Evolutionary conservation across 768 basidiomycete genomes (phyloP).

Genomic region (Auriculariales sp.): DNA sequence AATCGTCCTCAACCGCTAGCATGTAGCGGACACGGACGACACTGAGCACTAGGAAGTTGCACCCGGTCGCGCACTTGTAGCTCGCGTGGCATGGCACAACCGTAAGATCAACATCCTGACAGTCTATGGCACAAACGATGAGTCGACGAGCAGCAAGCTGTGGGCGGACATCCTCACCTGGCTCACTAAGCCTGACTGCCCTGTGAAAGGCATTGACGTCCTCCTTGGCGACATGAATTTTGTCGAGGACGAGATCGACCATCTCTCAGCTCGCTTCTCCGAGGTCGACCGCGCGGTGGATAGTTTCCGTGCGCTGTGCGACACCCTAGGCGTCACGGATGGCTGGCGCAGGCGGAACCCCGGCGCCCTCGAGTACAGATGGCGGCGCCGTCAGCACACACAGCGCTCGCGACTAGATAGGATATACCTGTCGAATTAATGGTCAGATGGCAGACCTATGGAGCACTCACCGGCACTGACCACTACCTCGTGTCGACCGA

Average conservation of each 20-base stretch:
- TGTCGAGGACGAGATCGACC: not conserved
- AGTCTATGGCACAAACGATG: not conserved
- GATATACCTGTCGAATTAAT: not conserved
- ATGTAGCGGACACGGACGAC: not conserved
- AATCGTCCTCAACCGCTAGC: not conserved
- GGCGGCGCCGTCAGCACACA: not conserved
- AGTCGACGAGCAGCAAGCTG: not conserved
- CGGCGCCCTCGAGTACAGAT: not conserved
- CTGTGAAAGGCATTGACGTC: not conserved
- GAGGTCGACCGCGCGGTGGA: not conserved
- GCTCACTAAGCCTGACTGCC: not conserved
- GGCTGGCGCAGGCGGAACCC: not conserved
- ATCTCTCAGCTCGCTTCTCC: not conserved
- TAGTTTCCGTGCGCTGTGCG: not conserved
- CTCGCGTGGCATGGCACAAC: not conserved
- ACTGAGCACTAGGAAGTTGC: not conserved
- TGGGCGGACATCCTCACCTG: not conserved
- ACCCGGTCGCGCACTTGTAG: not conserved
- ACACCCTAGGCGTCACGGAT: not conserved
- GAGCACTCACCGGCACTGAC: not conserved
- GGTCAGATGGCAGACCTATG: not conserved
- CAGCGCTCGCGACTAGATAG: not conserved
- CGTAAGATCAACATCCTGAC: not conserved
- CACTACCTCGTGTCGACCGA: not conserved
- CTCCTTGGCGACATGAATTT: not conserved